phyloP scores from a whole-genome alignment of 202 grass and related monocot species.

The Eragrostis tef region DNA sequence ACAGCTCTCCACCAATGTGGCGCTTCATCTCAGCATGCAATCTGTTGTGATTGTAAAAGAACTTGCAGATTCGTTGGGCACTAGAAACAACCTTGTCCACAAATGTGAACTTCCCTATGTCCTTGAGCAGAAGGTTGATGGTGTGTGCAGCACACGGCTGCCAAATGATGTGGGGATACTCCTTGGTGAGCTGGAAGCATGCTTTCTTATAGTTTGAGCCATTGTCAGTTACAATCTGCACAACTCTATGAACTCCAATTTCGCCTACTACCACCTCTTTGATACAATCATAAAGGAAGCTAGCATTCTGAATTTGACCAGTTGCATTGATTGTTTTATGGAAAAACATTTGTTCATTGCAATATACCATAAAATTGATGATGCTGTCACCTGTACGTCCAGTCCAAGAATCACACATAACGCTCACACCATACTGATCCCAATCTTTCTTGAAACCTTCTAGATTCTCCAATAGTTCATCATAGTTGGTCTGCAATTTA shows the following conservation, averaged over 20 bases:
- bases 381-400: slow-evolving; percentile 9
- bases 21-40: slow-evolving; percentile 31
- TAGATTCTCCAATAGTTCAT: not conserved
- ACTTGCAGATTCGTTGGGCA: slow-evolving; percentile 32
- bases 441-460: not conserved
- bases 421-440: not conserved
- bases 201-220: slow-evolving; percentile 21
- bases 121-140: slow-evolving; percentile 24
- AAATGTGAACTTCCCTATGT: not conserved
- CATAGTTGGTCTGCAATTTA: not conserved
- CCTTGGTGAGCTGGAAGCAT: not conserved
- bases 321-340: slow-evolving; percentile 21
- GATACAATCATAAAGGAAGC: not conserved
- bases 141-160: slow-evolving; percentile 36
- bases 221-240: slow-evolving; percentile 36
- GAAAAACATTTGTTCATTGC: slow-evolving; percentile 24
- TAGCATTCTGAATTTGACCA: not conserved
- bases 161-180: not conserved
- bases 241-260: not conserved
- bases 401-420: slow-evolving; percentile 42
- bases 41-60: slow-evolving; percentile 21
- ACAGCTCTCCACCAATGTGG: slow-evolving; percentile 20
- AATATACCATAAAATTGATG: slow-evolving; percentile 16
- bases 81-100: slow-evolving; percentile 13
- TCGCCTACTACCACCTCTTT: slow-evolving; percentile 26